Evolutionary conservation across 257 asterid genomes (phyloP).

Genomic region (Solanum chiquidenum): DNA sequence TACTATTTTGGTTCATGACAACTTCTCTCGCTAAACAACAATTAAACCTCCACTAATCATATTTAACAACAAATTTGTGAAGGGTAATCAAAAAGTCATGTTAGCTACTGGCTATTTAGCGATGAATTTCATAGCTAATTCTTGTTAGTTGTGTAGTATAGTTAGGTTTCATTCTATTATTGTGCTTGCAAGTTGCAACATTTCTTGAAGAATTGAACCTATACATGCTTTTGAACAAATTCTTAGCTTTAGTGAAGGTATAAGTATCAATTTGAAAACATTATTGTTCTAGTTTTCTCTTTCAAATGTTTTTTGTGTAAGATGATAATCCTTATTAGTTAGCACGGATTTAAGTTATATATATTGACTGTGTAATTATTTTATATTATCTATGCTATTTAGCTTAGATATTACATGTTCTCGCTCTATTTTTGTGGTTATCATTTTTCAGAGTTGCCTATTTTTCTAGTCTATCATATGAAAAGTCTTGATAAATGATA

Average conservation of each 20-base stretch:
- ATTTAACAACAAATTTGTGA: neutral
- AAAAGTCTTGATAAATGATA: neutral
- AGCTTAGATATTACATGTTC: neutral
- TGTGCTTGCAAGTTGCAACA: neutral
- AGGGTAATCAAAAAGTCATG: neutral
- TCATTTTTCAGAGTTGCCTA: neutral
- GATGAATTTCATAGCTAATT: neutral
- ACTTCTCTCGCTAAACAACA: neutral
- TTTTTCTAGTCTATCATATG: neutral
- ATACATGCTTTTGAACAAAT: neutral
- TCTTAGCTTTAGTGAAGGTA: neutral
- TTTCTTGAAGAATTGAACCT: neutral
- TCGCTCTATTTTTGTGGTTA: neutral
- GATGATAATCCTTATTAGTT: neutral
- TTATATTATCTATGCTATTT: neutral
- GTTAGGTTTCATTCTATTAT: neutral
- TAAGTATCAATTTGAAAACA: neutral
- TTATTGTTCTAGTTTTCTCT: neutral
- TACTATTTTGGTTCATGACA: neutral
- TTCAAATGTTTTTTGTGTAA: neutral
- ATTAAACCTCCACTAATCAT: neutral
- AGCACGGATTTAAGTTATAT: neutral
- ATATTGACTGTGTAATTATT: neutral
- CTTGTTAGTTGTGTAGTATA: neutral
- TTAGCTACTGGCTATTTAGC: neutral